These are phyloP conservation scores for Asclepias syriaca DNA, from an alignment of 257 asterid genomes.

Conservation along the genomic window DNA sequence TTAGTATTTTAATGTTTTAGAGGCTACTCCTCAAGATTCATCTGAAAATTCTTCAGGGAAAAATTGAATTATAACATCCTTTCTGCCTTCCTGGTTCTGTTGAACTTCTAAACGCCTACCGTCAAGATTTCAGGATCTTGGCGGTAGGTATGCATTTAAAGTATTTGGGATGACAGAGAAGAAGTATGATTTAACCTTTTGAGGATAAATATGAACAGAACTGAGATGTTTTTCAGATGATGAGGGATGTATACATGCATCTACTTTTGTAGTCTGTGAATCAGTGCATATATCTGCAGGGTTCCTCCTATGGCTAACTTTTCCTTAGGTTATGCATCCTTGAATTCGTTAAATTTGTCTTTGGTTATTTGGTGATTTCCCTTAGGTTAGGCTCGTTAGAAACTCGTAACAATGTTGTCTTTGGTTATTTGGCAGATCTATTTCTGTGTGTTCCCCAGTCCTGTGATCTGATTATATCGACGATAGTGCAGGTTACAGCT, in stretches of 20 bases:
- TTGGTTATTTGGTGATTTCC: not conserved
- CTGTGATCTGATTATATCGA: not conserved
- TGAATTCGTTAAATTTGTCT: no score
- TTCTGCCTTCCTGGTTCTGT: not conserved
- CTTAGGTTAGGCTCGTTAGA: no score
- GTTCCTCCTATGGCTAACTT: not conserved
- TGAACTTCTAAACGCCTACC: not conserved
- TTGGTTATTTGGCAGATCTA: not conserved
- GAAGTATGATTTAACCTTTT: not conserved
- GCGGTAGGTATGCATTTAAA: not conserved
- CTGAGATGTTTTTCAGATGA: not conserved
- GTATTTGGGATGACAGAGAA: not conserved
- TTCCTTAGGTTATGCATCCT: not conserved
- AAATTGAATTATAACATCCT: not conserved
- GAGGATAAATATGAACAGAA: not conserved
- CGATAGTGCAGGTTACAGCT: slow-evolving; percentile 59
- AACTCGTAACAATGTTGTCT: not conserved
- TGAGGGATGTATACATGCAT: not conserved
- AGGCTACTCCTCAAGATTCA: not conserved
- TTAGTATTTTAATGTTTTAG: not conserved
- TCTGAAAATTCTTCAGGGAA: not conserved
- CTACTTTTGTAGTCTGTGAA: not conserved
- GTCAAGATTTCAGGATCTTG: not conserved
- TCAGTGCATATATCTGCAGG: not conserved
- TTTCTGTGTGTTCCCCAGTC: not conserved